A percentile compares a stretch with the other conserved stretches of the same genome.
phyloP scores from a whole-genome alignment of 1,284 basidiomycete species.

The Apiotrichum domesticum region DNA sequence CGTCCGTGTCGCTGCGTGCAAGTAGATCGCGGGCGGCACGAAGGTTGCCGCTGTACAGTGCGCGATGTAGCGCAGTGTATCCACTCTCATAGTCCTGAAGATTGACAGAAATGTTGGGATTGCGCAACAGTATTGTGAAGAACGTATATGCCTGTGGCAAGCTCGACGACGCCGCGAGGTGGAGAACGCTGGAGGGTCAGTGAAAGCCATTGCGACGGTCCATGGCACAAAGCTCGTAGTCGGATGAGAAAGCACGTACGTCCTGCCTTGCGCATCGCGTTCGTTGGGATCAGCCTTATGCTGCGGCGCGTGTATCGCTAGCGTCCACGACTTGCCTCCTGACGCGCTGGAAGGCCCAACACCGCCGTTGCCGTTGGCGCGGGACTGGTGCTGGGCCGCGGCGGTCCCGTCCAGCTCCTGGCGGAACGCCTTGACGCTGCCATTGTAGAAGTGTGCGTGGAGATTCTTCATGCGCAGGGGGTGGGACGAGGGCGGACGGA shows the following conservation, averaged over 20 bases:
- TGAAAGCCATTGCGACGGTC: background rate
- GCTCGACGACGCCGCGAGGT: conserved; percentile 64
- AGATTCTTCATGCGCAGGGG: conserved; percentile 52
- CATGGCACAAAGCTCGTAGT: conserved; percentile 6
- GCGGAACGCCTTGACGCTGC: conserved; percentile 74
- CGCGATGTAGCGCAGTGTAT: conserved; percentile 89
- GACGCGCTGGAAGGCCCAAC: conserved; percentile 33
- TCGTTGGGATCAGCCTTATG: conserved; percentile 45
- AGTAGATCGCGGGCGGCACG: conserved; percentile 70
- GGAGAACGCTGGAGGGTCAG: conserved; percentile 61
- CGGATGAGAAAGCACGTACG: conserved; percentile 25
- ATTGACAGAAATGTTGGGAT: conserved; percentile 73
- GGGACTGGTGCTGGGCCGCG: conserved; percentile 40
- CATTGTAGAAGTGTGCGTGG: conserved; percentile 70
- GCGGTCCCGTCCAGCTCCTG: conserved; percentile 61
- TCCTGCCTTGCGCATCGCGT: conserved; percentile 36
- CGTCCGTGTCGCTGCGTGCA: conserved; percentile 68
- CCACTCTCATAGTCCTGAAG: conserved; percentile 73
- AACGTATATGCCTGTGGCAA: conserved; percentile 67
- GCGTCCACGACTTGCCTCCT: conserved; percentile 60
- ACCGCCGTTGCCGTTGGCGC: conserved; percentile 28
- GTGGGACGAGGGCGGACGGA: background rate
- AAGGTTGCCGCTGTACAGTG: conserved; percentile 81
- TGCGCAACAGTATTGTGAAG: conserved; percentile 69
- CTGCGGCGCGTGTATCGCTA: conserved; percentile 49